Evolutionary conservation across 768 basidiomycete species (phyloP).

Genomic region (Hericium coralloides): DNA sequence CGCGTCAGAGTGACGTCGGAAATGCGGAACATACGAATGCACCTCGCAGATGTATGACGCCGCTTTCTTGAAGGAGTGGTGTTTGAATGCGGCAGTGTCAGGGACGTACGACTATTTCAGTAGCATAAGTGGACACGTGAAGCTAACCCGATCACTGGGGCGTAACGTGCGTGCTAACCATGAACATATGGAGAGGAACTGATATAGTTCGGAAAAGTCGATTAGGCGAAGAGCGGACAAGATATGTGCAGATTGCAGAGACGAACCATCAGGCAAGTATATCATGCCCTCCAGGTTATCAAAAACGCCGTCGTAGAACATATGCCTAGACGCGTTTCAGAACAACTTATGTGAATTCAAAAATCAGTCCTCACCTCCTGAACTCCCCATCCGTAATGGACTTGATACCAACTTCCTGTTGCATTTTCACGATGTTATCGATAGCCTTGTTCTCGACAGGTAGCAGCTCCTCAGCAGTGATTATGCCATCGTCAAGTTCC

Average conservation of each 20-base stretch:
- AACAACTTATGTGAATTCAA: not conserved
- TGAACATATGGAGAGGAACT: not conserved
- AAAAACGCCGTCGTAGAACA: constrained; percentile 61
- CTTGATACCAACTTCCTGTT: constrained; percentile 45
- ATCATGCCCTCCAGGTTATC: constrained; percentile 59
- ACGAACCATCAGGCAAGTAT: constrained; percentile 38
- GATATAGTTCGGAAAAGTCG: no score
- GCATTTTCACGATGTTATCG: constrained; percentile 41
- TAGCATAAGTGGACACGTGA: not conserved
- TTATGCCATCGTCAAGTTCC: constrained; percentile 33
- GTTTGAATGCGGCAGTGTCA: constrained; percentile 25
- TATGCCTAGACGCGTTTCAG: constrained; percentile 26
- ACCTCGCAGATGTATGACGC: constrained; percentile 19
- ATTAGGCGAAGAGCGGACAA: no score
- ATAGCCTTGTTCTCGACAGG: constrained; percentile 46
- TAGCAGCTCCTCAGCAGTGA: constrained; percentile 34
- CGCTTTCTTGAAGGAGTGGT: constrained; percentile 24
- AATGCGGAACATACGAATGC: constrained; percentile 1
- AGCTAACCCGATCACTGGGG: not conserved
- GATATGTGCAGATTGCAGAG: constrained; percentile 2
- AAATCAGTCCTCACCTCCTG: constrained; percentile 18
- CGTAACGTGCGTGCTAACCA: not conserved
- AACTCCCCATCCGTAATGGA: constrained; percentile 58
- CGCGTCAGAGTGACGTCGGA: constrained; percentile 15
- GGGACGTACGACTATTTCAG: constrained; percentile 24